Conservation (phyloP, 1,284 basidiomycete genomes). For the Kalmanozyma brasiliensis region DNA sequence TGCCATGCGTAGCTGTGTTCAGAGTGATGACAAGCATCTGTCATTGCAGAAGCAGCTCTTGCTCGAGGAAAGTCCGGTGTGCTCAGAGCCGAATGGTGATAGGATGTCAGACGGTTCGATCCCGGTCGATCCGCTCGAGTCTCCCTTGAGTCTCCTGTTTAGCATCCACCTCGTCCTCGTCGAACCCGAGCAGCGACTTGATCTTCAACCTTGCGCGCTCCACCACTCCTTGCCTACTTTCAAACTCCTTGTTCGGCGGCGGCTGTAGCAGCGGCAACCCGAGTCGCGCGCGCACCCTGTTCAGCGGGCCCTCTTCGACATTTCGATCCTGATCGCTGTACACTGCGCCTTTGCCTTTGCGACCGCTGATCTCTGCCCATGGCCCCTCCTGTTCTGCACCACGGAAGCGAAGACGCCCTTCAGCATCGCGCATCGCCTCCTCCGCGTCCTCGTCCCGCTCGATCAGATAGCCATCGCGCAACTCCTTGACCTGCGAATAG, state of each 20-base stretch:
- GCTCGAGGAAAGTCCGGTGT: no score
- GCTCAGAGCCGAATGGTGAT: no score
- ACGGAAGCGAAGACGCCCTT: conserved; percentile 22
- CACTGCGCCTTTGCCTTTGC: conserved; percentile 35
- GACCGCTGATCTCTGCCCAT: conserved; percentile 41
- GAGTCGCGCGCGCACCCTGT: conserved; percentile 26
- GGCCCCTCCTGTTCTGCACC: conserved; percentile 41
- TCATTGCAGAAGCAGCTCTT: no score
- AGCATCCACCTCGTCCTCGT: conserved; percentile 29
- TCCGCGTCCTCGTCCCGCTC: conserved; percentile 45
- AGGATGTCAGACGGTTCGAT: conserved; percentile 40
- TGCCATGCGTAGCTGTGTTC: no score
- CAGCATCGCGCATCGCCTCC: no score
- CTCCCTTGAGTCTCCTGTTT: conserved; percentile 38
- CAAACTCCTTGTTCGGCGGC: conserved; percentile 3
- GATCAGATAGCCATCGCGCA: conserved; percentile 46
- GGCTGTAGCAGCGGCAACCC: conserved; percentile 29
- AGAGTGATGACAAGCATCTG: no score
- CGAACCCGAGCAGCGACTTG: conserved; percentile 37
- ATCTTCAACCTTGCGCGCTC: conserved; percentile 11
- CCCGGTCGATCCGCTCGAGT: conserved; percentile 36
- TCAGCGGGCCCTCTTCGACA: conserved; percentile 38
- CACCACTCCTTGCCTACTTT: conserved; percentile 1
- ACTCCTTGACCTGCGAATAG: conserved; percentile 44
- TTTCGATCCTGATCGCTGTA: conserved; percentile 47